Conservation (phyloP, 768 basidiomycete genomes). For the Boletus fagicola region DNA sequence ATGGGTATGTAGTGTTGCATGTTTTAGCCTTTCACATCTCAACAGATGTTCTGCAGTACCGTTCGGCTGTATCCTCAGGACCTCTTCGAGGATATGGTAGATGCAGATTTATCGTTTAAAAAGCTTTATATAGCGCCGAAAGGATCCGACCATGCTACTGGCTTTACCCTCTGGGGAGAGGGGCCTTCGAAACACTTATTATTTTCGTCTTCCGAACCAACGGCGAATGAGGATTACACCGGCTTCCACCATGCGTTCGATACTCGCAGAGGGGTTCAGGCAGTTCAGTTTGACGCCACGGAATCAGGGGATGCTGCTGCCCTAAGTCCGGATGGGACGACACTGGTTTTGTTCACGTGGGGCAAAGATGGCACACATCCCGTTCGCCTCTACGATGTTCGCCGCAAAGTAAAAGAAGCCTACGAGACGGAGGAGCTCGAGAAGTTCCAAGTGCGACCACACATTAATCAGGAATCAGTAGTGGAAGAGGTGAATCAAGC, state of each 20-base stretch:
- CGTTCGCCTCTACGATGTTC: conserved; percentile 55
- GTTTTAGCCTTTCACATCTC: not conserved
- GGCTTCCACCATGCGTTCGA: conserved; percentile 58
- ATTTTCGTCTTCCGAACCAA: conserved; percentile 59
- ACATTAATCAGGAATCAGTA: conserved; percentile 1
- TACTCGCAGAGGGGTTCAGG: conserved; percentile 19
- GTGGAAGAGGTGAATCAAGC: conserved; percentile 48
- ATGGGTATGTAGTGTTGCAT: conserved; percentile 25
- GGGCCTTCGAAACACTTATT: conserved; percentile 39
- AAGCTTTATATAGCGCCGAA: conserved; percentile 17
- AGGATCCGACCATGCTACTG: conserved; percentile 34
- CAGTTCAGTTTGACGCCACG: conserved; percentile 40
- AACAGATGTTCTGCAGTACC: conserved; percentile 16
- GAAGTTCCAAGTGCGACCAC: conserved; percentile 27
- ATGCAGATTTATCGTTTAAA: conserved; percentile 13
- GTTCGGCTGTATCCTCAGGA: conserved; percentile 22
- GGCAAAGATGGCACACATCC: conserved; percentile 28
- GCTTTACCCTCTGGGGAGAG: conserved; percentile 54
- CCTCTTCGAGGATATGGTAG: conserved; percentile 22
- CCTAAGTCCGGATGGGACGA: conserved; percentile 43
- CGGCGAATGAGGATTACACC: conserved; percentile 7
- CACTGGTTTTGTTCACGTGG: conserved; percentile 34
- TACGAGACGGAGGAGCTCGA: conserved; percentile 35
- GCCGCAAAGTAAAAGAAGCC: conserved; percentile 30
- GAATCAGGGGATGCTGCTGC: conserved; percentile 56